Percentiles rank a stretch among this genome's conserved stretches.
phyloP scores from a whole-genome alignment of 768 basidiomycete genomes.

The Lentinula sp. region DNA sequence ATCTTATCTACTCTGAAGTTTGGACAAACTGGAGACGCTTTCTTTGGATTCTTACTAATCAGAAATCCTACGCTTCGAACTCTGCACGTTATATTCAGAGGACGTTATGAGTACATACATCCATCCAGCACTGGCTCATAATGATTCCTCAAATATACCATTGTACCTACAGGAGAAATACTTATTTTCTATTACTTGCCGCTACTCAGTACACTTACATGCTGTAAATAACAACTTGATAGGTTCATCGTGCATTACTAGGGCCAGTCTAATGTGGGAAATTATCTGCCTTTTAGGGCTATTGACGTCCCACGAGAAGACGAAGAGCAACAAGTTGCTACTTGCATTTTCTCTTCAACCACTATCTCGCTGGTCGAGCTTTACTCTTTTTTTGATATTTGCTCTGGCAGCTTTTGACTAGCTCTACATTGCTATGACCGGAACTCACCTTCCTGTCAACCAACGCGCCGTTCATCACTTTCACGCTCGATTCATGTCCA shows the following conservation, averaged over 20 bases:
- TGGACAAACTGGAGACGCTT: neutral
- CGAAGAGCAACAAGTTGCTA: no score
- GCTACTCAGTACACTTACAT: no score
- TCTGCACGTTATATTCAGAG: no score
- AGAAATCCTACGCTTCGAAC: no score
- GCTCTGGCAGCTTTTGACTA: constrained; percentile 1
- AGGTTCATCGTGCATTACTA: no score
- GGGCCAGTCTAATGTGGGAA: neutral
- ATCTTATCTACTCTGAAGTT: neutral
- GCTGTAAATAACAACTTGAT: no score
- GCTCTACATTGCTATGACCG: neutral
- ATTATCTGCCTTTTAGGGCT: neutral
- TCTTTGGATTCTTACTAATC: no score
- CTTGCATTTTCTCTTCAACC: neutral
- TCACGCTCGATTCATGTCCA: constrained; percentile 3
- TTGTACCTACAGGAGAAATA: no score
- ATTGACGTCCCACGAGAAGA: neutral
- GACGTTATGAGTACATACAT: no score
- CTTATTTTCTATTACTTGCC: no score
- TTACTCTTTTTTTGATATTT: neutral
- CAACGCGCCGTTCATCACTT: constrained; percentile 5
- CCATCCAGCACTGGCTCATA: no score
- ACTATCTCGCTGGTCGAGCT: neutral
- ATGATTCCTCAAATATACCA: no score
- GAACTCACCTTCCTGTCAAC: neutral